Base-by-base conservation (phyloP, 192 early-diverging fungal species). In the Rhizophagus sp. region DNA sequence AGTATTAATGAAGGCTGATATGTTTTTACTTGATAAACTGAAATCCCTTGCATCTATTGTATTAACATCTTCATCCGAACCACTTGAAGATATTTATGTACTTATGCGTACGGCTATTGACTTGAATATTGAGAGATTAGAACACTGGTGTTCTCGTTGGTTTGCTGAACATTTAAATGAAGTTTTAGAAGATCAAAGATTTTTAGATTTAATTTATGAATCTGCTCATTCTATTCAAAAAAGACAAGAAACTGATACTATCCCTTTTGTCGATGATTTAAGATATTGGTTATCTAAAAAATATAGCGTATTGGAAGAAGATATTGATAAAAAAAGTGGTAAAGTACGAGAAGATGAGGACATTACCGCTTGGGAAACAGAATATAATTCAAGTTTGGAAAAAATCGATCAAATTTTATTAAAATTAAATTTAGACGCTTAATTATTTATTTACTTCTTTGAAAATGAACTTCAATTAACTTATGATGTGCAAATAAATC, bases 181-280 rank as follows among this genome's bases (percentile, higher is more conserved):
- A 22, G 62, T 76, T 19, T 47, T 87, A 22, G 24, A 80, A 10
- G 41, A 81, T 33, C 63, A 52, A 5, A 34, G 76, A 24, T 89
- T 90, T 78, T 30, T 57, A 39, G 71, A 68, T 3, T 62, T 90
- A 1, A 73, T 90, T 34, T 63, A 30, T 17, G 84, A 88, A 62
- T 79, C 75, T 7, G 83, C 87, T 13, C 77, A 87, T 22, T 73
- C 63, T 24, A 88, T 88, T 41, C 34, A 64, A 36, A 79, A 75
- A 50, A 36, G 87, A 57, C 70, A 90, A 77, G 87, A 88, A 73
- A 84, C 82, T 6, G 89, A 90, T 79, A 84, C 89, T 6, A 81
- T 90, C 41, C 83, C 89, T 25, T 82, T 90, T 39, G 82, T 89
- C 30, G 89, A 90, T 75, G 89, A 90, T 77, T 65, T 90, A 64